Conservation (phyloP, 345 rosid species). For the Viola odorata region DNA sequence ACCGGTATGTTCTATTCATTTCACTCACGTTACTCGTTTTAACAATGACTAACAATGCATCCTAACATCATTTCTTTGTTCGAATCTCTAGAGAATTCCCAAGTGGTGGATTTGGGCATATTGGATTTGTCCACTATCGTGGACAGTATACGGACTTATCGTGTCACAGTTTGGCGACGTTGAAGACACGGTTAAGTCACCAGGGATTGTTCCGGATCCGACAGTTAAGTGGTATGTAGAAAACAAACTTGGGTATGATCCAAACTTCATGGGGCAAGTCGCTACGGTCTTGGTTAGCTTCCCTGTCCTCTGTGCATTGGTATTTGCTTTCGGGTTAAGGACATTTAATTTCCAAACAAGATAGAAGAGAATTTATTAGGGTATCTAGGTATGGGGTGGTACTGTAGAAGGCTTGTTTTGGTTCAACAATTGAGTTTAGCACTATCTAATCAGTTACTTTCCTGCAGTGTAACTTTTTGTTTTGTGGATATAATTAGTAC, state of each 20-base stretch:
- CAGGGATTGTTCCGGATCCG: not conserved
- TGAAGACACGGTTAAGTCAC: not conserved
- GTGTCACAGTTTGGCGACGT: not conserved
- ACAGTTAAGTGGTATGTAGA: not conserved
- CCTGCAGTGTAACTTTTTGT: too few species aligned
- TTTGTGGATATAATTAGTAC: too few species aligned
- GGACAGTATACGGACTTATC: not conserved
- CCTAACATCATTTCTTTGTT: not conserved
- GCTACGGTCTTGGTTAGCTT: not conserved
- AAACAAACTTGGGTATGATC: not conserved
- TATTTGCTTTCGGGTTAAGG: not conserved
- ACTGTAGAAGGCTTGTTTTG: too few species aligned
- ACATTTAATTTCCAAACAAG: not conserved
- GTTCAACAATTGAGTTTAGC: too few species aligned
- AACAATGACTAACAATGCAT: not conserved
- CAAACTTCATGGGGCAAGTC: not conserved
- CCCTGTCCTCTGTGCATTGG: not conserved
- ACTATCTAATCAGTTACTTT: too few species aligned
- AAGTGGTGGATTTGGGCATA: not conserved
- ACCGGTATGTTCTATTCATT: conserved; percentile 4
- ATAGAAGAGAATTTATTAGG: not conserved
- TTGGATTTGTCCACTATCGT: not conserved
- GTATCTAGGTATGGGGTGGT: too few species aligned
- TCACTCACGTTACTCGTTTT: not conserved
- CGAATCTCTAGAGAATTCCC: not conserved